phyloP scores from a whole-genome alignment of 345 rosid species.

The Noccaea caerulescens region DNA sequence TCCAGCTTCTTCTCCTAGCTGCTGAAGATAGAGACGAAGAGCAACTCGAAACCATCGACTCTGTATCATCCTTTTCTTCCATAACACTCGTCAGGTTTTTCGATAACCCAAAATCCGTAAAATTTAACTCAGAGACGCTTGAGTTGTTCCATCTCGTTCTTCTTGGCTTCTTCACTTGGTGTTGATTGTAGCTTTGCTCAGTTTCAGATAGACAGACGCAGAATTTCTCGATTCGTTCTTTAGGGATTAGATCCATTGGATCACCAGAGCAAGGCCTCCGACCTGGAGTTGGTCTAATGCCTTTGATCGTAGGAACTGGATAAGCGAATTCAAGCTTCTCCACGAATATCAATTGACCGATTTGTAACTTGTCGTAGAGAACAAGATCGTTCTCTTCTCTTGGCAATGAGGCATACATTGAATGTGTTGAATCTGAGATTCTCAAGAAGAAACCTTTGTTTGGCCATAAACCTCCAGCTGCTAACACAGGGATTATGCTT shows the following conservation, averaged over 20 bases:
- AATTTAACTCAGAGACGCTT: constrained; percentile 36
- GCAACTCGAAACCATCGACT: constrained; percentile 41
- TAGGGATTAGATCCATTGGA: constrained; percentile 58
- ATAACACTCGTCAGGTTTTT: constrained; percentile 32
- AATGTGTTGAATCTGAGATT: constrained; percentile 68
- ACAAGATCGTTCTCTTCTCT: constrained; percentile 68
- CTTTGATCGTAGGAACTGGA: constrained; percentile 71
- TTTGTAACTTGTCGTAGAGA: constrained; percentile 58
- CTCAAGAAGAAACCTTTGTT: constrained; percentile 71
- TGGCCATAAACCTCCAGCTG: constrained; percentile 72
- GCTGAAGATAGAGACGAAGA: constrained; percentile 31
- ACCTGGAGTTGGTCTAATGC: constrained; percentile 64
- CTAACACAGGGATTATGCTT: constrained; percentile 76
- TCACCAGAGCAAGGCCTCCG: constrained; percentile 54
- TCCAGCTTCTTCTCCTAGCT: constrained; percentile 59
- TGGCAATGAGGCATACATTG: constrained; percentile 65
- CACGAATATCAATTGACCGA: constrained; percentile 62
- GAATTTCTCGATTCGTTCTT: constrained; percentile 50
- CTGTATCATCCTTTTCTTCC: constrained; percentile 49
- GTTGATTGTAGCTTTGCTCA: constrained; percentile 26
- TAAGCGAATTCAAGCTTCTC: constrained; percentile 62
- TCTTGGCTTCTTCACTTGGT: constrained; percentile 36
- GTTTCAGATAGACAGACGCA: constrained; percentile 43
- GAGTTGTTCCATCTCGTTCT: constrained; percentile 40
- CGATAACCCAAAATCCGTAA: constrained; percentile 26